Evolutionary conservation across 371 early-diverging fungal species (phyloP), one percentile per base, ranked within the genome.

Genomic region (Encephalitozoon romaleae): DNA sequence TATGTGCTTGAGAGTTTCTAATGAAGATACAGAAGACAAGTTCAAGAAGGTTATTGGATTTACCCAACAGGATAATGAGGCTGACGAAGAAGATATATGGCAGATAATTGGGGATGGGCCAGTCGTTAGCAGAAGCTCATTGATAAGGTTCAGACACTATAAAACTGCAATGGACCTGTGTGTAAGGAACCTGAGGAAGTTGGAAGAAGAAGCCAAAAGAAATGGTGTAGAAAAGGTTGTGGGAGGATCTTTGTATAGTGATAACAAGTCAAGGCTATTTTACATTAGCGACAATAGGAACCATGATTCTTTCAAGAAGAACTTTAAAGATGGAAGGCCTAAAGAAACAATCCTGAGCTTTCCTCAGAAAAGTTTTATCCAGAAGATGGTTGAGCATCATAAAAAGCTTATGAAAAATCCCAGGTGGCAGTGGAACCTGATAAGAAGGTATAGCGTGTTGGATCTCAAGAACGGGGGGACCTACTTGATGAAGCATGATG

Each of bases 251-350:
- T 25, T 72, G 41, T 59, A 72, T 18, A 39, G 59, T 21, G 64
- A 59, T 26, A 30, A 55, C 26, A 34, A 28, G n/a, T 72, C 72
- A 1, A 63, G 63, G 34, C 30, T 59, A 25, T 72, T 72, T 34
- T 72, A 67, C 63, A 72, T 72, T 3, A 41, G 47, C 18, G 63
- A 63, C 9, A 72, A 72, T 34, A 59, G 23, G 23, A 72, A 72
- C 69, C 72, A 72, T 34, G 52, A 63, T 5, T 72, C 28, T 34
- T 72, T 72, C 42, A 72, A 34, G 23, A 32, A 26, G 28, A 72
- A 67, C 38, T 72, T 72, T 68, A 0, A 9, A 4, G 63, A 63
- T 63, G 43, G 45, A 28, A 34, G 63, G 23, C 41, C 63, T 28
- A 49, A 30, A 45, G 34, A 59, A 21, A n/a, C 32, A n/a, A 34